Evolutionary conservation across 140 eudicot genomes (phyloP).

Genomic region (Ambrosia hybrid): DNA sequence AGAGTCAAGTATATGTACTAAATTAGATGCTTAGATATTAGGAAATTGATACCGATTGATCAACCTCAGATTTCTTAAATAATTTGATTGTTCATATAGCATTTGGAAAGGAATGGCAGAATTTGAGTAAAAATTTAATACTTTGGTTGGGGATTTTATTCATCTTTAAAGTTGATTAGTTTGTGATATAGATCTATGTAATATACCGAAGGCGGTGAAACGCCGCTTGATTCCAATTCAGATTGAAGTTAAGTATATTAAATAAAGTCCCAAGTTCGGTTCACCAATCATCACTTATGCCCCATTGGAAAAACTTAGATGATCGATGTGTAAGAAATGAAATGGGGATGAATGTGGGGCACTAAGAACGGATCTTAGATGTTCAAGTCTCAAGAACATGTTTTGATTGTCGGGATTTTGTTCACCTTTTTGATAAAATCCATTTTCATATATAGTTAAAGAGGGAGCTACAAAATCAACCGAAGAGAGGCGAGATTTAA

Average conservation of each 20-base stretch:
- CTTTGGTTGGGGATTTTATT: too few relatives aligned
- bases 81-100: too few relatives aligned
- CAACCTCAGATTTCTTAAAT: too few relatives aligned
- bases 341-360: neutral
- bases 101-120: too few relatives aligned
- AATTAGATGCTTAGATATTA: too few relatives aligned
- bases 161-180: too few relatives aligned
- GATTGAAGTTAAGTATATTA: neutral
- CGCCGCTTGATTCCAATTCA: neutral
- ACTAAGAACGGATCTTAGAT: constrained; percentile 4
- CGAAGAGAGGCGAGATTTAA: too few relatives aligned
- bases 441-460: neutral
- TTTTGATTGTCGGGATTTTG: constrained; percentile 9
- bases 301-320: neutral
- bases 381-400: neutral
- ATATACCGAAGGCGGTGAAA: too few relatives aligned
- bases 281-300: neutral
- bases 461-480: neutral
- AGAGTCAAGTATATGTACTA: too few relatives aligned
- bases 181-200: too few relatives aligned
- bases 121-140: too few relatives aligned
- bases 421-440: neutral
- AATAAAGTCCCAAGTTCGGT: neutral
- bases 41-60: too few relatives aligned
- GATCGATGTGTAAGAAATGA: neutral